Percentiles rank a stretch among this genome's conserved stretches.
Conservation (phyloP, 805 yeast species). For the Geotrichum ghanense region DNA sequence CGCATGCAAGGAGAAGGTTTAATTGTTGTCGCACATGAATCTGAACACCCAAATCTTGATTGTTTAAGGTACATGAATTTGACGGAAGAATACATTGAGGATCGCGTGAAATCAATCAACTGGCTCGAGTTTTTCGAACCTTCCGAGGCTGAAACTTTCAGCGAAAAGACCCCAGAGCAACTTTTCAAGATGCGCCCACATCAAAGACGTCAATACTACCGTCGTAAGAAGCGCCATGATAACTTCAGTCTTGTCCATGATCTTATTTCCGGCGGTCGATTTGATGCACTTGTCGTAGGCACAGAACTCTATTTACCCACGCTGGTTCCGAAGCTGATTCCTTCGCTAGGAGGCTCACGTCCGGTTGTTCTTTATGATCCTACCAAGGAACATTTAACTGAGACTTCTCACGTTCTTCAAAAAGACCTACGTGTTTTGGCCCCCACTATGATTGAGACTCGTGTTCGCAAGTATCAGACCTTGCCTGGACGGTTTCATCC, state of each 20-base stretch:
- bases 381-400: constrained; percentile 67
- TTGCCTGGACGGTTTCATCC: constrained; percentile 93
- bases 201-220: constrained; percentile 54
- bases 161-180: constrained; percentile 35
- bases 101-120: constrained; percentile 58
- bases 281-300: constrained; percentile 67
- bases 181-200: constrained; percentile 44
- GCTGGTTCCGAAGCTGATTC: constrained; percentile 49
- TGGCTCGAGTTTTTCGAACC: constrained; percentile 79
- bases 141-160: constrained; percentile 40
- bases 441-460: constrained; percentile 70
- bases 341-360: constrained; percentile 69
- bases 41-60: constrained; percentile 80
- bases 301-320: constrained; percentile 62
- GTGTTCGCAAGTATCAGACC: constrained; percentile 82
- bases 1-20: constrained; percentile 69
- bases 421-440: constrained; percentile 64
- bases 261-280: constrained; percentile 38
- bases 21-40: constrained; percentile 73
- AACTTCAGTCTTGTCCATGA: constrained; percentile 27
- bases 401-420: constrained; percentile 56
- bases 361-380: constrained; percentile 77
- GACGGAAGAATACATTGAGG: constrained; percentile 37
- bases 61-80: constrained; percentile 53
- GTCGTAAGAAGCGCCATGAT: constrained; percentile 47